Conservation (phyloP, 1,139 yeast species). For the Taphrina communis region DNA sequence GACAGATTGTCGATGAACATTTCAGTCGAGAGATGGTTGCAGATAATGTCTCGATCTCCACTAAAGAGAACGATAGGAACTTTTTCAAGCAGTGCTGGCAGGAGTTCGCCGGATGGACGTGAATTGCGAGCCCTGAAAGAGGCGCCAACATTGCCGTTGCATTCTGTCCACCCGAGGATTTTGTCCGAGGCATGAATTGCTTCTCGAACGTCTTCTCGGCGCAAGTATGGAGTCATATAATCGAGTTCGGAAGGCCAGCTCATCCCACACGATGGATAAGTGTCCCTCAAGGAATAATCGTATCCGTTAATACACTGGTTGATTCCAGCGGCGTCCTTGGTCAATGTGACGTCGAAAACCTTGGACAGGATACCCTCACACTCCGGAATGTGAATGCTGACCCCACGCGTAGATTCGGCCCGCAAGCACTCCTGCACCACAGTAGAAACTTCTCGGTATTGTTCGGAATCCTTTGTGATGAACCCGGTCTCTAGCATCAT, state of each 20-base stretch:
- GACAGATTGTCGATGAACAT: conserved; percentile 63
- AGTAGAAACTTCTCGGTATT: conserved; percentile 50
- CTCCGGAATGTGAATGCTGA: conserved; percentile 48
- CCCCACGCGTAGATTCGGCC: conserved; percentile 49
- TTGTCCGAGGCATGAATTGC: conserved; percentile 56
- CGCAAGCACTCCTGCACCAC: conserved; percentile 50
- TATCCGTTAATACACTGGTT: conserved; percentile 79
- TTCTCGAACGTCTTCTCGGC: conserved; percentile 60
- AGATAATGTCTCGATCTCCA: conserved; percentile 87
- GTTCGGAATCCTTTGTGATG: conserved; percentile 52
- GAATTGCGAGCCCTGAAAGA: conserved; percentile 62
- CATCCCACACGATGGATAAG: conserved; percentile 86
- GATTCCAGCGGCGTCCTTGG: conserved; percentile 47
- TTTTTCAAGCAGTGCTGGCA: conserved; percentile 67
- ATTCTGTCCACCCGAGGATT: conserved; percentile 71
- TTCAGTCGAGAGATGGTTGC: conserved; percentile 81
- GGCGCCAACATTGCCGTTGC: conserved; percentile 65
- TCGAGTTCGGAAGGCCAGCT: conserved; percentile 87
- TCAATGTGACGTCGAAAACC: conserved; percentile 44
- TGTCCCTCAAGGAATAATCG: conserved; percentile 72
- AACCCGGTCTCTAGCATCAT: conserved; percentile 68
- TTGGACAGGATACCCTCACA: conserved; percentile 50
- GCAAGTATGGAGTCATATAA: conserved; percentile 66
- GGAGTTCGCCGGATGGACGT: conserved; percentile 65
- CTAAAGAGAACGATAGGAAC: conserved; percentile 75